Conservation (phyloP, 257 asterid genomes). For the Orobanche coerulescens region DNA sequence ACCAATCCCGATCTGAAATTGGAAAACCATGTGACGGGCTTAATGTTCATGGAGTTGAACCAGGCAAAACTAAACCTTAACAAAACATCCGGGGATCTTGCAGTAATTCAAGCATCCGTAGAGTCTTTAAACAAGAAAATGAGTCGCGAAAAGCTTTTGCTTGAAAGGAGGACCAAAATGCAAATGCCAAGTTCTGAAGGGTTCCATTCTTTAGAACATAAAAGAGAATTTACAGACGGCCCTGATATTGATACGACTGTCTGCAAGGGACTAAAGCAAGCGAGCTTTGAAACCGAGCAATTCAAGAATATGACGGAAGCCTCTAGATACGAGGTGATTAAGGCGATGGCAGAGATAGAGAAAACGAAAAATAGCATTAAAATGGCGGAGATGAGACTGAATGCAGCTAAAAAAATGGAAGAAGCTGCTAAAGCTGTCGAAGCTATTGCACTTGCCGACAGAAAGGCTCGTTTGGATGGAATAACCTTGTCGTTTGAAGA, state of each 20-base stretch:
- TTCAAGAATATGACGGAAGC: slow-evolving; percentile 86
- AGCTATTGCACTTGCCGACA: slow-evolving; percentile 57
- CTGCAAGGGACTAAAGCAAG: slow-evolving; percentile 12
- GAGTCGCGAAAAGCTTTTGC: slow-evolving; percentile 35
- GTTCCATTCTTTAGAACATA: slow-evolving; percentile 14
- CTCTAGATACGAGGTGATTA: slow-evolving; percentile 79
- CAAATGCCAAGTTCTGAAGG: slow-evolving; percentile 19
- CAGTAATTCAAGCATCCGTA: slow-evolving; percentile 69
- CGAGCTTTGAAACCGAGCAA: slow-evolving; percentile 62
- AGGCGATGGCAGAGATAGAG: slow-evolving; percentile 82
- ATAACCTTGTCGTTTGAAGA: slow-evolving; percentile 67
- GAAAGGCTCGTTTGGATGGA: slow-evolving; percentile 28
- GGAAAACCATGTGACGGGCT: not conserved
- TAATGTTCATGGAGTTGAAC: slow-evolving; percentile 50
- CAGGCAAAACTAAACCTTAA: slow-evolving; percentile 61
- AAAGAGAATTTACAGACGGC: not conserved
- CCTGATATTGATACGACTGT: slow-evolving; percentile 11
- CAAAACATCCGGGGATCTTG: slow-evolving; percentile 62
- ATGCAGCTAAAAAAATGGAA: slow-evolving; percentile 90
- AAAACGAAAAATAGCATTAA: slow-evolving; percentile 62
- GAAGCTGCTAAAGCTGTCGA: slow-evolving; percentile 89
- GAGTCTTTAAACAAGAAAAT: slow-evolving; percentile 66
- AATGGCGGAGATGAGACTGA: slow-evolving; percentile 88
- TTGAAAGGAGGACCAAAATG: slow-evolving; percentile 22
- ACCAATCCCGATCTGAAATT: too few relatives aligned